phyloP scores from a whole-genome alignment of 106 monocot genomes.

The Agapanthus africanus region DNA sequence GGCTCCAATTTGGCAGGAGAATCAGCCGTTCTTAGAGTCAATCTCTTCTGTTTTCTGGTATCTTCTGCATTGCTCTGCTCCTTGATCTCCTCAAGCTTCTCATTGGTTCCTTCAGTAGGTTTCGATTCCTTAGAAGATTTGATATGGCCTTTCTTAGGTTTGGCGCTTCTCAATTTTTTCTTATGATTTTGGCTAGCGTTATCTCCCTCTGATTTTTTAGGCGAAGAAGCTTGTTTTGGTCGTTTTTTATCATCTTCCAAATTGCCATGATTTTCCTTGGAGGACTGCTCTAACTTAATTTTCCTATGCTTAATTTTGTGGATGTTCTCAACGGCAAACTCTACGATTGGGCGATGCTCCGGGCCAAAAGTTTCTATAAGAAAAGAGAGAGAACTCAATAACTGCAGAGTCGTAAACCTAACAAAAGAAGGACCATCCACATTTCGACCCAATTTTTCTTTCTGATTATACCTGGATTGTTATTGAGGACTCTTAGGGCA shows the following conservation, averaged over 20 bases:
- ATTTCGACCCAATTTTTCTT: too few relatives aligned
- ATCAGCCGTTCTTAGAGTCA: too few relatives aligned
- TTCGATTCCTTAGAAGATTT: conserved; percentile 15
- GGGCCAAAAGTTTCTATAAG: conserved; percentile 69
- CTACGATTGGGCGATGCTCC: conserved; percentile 85
- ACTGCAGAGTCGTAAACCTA: too few relatives aligned
- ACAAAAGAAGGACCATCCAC: too few relatives aligned
- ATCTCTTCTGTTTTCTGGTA: conserved; percentile 13
- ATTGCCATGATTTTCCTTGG: conserved; percentile 22
- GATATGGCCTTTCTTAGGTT: conserved; percentile 12
- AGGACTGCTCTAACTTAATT: conserved; percentile 20
- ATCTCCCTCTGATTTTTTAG: too few relatives aligned
- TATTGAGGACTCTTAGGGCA: conserved; percentile 86
- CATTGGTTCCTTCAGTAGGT: conserved; percentile 9
- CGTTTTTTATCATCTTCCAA: conserved; percentile 22
- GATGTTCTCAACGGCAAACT: conserved; percentile 84
- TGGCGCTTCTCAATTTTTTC: conserved; percentile 14
- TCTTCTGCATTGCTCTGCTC: conserved; percentile 4
- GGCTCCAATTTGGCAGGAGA: conserved; percentile 3
- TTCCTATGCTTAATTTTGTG: conserved; percentile 61
- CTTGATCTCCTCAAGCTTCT: not conserved
- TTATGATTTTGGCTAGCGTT: conserved; percentile 1
- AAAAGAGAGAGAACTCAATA: too few relatives aligned
- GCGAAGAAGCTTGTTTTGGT: too few relatives aligned
- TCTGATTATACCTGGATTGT: conserved; percentile 73